Evolutionary conservation across 176 grass and related monocot species (phyloP).

Genomic region (Avena sativa): DNA sequence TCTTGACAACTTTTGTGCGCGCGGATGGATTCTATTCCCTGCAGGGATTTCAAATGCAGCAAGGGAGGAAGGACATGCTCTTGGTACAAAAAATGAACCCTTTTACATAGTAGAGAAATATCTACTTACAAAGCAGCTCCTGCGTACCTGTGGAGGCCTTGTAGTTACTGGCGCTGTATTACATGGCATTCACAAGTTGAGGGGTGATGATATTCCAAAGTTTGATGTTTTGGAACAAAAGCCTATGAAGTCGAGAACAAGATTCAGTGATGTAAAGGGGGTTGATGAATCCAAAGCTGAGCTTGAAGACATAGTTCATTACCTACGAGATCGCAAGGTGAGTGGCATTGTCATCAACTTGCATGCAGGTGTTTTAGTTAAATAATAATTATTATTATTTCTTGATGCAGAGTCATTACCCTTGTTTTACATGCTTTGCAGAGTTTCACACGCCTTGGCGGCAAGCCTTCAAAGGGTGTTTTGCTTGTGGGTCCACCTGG

Average conservation of each 20-base stretch:
- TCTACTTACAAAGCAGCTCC: constrained; percentile 79
- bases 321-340: constrained; percentile 9
- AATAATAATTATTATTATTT: background rate
- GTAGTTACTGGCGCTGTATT: constrained; percentile 67
- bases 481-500: background rate
- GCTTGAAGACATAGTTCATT: background rate
- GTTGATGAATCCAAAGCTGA: constrained; percentile 28
- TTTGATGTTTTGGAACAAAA: constrained; percentile 58
- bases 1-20: background rate
- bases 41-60: constrained; percentile 56
- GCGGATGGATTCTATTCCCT: background rate
- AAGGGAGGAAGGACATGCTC: constrained; percentile 64
- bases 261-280: background rate
- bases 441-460: background rate
- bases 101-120: constrained; percentile 74
- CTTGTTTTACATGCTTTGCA: background rate
- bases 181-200: constrained; percentile 18
- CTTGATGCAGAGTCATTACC: background rate
- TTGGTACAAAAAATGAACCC: constrained; percentile 73
- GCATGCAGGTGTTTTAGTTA: background rate
- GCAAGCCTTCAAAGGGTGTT: background rate
- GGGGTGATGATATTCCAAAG: background rate
- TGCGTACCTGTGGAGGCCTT: constrained; percentile 74
- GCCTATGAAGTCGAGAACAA: background rate
- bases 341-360: background rate